A percentile compares a stretch with the other conserved stretches of the same genome.
These are phyloP conservation scores for Gynostemma pentaphyllum DNA, from an alignment of 306 rosid genomes.

Conservation along the genomic window DNA sequence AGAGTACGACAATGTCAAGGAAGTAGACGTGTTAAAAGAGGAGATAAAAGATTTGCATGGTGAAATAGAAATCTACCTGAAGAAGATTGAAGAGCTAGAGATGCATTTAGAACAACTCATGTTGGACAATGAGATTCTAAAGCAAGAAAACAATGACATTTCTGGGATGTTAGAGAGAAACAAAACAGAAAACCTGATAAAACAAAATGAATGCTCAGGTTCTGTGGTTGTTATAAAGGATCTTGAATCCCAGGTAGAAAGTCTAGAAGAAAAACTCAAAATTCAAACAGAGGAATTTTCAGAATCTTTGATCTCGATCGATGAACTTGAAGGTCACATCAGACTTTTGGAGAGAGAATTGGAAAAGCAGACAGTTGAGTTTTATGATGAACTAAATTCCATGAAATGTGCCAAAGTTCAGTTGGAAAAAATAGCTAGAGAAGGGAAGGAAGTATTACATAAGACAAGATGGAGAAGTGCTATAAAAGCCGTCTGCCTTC, in stretches of 20 bases:
- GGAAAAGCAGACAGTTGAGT: constrained; percentile 46
- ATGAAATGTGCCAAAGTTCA: constrained; percentile 40
- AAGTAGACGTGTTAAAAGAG: constrained; percentile 36
- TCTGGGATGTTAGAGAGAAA: constrained; percentile 49
- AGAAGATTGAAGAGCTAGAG: constrained; percentile 45
- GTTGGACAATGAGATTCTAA: constrained; percentile 47
- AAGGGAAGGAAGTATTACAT: constrained; percentile 65
- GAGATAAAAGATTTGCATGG: constrained; percentile 45
- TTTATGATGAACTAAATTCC: constrained; percentile 40
- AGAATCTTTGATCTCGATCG: constrained; percentile 42
- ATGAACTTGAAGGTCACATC: constrained; percentile 70
- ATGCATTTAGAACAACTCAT: constrained; percentile 47
- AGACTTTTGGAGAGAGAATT: constrained; percentile 53
- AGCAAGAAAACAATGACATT: constrained; percentile 58
- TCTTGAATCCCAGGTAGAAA: constrained; percentile 67
- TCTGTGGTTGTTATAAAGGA: constrained; percentile 53
- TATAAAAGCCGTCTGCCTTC: constrained; percentile 43
- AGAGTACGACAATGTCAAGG: constrained; percentile 13
- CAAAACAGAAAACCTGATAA: constrained; percentile 30
- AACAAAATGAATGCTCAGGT: constrained; percentile 39
- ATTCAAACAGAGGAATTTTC: constrained; percentile 55
- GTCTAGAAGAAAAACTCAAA: constrained; percentile 56
- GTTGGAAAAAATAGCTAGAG: constrained; percentile 57
- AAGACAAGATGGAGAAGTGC: constrained; percentile 52
- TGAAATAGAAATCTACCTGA: constrained; percentile 45